Conservation (phyloP, 2,329 filamentous ascomycete species). For the Botrytis sinoallii region DNA sequence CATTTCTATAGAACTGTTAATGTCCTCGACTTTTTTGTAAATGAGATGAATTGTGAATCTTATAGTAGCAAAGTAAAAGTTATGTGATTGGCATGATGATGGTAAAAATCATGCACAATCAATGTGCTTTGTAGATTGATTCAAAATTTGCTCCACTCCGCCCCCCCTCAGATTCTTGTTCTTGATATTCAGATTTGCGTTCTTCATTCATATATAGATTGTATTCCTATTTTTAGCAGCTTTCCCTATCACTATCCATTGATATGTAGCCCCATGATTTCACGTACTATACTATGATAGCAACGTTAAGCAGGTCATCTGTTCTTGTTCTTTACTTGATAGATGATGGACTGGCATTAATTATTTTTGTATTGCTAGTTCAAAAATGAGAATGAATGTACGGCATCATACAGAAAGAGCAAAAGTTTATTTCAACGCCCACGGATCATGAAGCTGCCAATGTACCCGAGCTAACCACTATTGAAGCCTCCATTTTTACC, state of each 20-base stretch:
- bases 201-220: background rate
- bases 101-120: background rate
- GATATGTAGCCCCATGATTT: too few relatives aligned
- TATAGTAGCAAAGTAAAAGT: background rate
- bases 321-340: background rate
- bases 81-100: background rate
- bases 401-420: background rate
- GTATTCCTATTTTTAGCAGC: background rate
- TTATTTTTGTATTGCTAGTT: background rate
- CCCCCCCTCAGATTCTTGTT: background rate
- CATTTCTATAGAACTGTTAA: background rate
- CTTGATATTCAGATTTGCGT: background rate
- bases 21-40: background rate
- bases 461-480: too few relatives aligned
- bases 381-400: background rate
- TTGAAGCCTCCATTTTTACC: too few relatives aligned
- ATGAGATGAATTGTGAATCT: background rate
- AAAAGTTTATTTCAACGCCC: background rate
- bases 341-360: background rate
- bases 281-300: background rate
- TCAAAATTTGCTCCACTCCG: background rate
- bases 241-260: background rate
- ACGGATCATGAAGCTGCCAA: background rate
- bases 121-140: slow-evolving; percentile 1
- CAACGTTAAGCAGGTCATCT: background rate